Conservation (phyloP, 768 basidiomycete species). For the Boletus rubescentipes region DNA sequence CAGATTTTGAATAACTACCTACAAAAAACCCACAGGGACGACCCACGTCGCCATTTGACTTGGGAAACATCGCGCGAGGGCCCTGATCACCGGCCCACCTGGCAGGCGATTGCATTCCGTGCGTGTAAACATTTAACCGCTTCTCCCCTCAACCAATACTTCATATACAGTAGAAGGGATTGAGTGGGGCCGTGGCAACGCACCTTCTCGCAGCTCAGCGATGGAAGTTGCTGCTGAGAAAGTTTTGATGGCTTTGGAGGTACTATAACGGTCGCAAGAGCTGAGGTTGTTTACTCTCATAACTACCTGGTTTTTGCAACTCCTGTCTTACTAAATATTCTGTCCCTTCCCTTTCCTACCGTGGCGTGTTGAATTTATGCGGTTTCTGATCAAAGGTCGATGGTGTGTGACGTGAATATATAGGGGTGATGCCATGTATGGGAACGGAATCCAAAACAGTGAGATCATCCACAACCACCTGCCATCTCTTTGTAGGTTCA, state of each 20-base stretch:
- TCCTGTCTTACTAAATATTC: neutral
- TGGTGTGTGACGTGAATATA: no score
- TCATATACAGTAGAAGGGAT: constrained; percentile 15
- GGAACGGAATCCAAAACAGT: constrained; percentile 8
- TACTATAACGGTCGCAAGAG: neutral
- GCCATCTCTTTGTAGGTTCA: neutral
- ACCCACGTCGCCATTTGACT: constrained; percentile 11
- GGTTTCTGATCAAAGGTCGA: neutral
- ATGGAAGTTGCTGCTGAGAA: constrained; percentile 22
- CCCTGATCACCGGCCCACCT: constrained; percentile 23
- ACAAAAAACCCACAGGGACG: constrained; percentile 15
- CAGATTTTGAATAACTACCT: constrained; percentile 25
- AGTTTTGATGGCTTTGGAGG: constrained; percentile 16
- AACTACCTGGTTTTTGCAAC: neutral
- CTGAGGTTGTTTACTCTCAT: neutral
- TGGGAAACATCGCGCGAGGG: constrained; percentile 19
- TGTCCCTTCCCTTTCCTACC: neutral
- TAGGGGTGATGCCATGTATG: constrained; percentile 19
- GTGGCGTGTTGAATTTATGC: neutral
- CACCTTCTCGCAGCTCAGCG: constrained; percentile 16
- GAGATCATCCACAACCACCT: constrained; percentile 12
- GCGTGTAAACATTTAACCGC: constrained; percentile 2
- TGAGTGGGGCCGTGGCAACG: constrained; percentile 24
- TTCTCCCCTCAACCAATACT: neutral
- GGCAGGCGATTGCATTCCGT: constrained; percentile 24